Evolutionary conservation across 768 basidiomycete genomes (phyloP), one percentile per base, ranked within the genome.

Genomic region (Mycena floridula): DNA sequence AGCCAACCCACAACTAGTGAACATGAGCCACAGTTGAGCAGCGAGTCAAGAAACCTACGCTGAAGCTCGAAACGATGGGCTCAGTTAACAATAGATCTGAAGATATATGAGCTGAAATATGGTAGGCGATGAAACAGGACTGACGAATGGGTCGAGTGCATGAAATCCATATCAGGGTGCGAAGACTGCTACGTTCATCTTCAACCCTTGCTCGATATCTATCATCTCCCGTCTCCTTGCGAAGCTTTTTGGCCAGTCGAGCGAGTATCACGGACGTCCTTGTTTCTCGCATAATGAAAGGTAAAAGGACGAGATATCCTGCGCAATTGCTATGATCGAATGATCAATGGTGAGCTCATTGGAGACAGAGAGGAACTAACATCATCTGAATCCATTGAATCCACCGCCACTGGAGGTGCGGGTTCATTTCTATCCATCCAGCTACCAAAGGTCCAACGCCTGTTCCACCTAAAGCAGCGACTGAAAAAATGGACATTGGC

Each of bases 361-460:
- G 40, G 40, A 35, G 16, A 43, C 39, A 43, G 40, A 35, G 9
- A 25, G 26, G 20, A 7, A 61, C 67, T 2, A 39, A 79, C 82
- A 83, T 85, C 54, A 80, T 66, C 50, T 81, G 79, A 7, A 88
- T 73, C 88, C 87, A 90, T 54, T 89, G 79, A 21, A 93, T 87
- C 86, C 88, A 90, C 22, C 86, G 68, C 86, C 89, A 90, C 49
- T 70, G 69, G 1, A 89, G 58, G 16, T 62, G 63, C 0, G 65
- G 55, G 47, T 79, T 75, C 48, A 74, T 70, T 54, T 86, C 82
- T 18, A 86, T 69, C 79, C 79, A 87, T 12, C 81, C 82, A 20
- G 79, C 77, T 3, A 73, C 56, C 1, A 85, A 56, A 0, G 87
- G 81, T 3, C 80, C 88, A 1, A 89, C 26, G 1, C 80, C 85